phyloP scores from a whole-genome alignment of 208 protist genomes.

The Leishmania martiniquensis region DNA sequence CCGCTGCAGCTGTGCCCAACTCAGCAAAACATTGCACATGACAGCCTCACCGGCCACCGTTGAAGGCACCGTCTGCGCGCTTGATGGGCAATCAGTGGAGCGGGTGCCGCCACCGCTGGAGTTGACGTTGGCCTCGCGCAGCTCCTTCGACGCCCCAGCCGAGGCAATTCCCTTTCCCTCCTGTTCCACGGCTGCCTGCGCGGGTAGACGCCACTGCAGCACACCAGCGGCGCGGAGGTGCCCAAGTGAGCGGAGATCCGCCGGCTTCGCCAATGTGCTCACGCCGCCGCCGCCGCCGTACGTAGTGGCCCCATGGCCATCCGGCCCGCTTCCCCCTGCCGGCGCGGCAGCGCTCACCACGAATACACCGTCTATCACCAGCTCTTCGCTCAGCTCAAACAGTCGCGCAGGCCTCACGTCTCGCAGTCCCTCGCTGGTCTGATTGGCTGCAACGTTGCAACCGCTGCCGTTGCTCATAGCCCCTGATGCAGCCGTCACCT shows the following conservation, averaged over 20 bases:
- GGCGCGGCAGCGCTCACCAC: slow-evolving; percentile 8
- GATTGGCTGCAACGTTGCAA: neutral
- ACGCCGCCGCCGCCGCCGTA: neutral
- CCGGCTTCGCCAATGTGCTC: neutral
- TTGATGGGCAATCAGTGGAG: neutral
- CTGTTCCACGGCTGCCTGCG: neutral
- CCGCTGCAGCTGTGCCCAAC: slow-evolving; percentile 12
- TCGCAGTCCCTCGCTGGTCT: slow-evolving; percentile 26
- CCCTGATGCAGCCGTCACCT: slow-evolving; percentile 2
- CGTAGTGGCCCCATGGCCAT: neutral
- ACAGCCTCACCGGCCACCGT: slow-evolving; percentile 9
- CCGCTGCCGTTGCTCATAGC: slow-evolving; percentile 1
- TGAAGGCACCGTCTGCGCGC: neutral
- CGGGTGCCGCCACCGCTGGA: neutral
- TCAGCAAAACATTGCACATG: slow-evolving; percentile 19
- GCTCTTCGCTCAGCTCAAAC: slow-evolving; percentile 22
- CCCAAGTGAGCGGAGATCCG: slow-evolving; percentile 18
- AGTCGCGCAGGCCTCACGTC: neutral
- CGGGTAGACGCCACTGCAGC: slow-evolving; percentile 17
- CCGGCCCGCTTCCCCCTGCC: neutral
- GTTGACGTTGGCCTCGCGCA: neutral
- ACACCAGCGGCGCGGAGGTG: slow-evolving; percentile 28
- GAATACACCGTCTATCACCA: slow-evolving; percentile 19
- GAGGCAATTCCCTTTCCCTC: neutral
- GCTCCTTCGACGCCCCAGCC: neutral